Conservation (phyloP, 179 eudicot genomes). For the Spinacia oleracea region DNA sequence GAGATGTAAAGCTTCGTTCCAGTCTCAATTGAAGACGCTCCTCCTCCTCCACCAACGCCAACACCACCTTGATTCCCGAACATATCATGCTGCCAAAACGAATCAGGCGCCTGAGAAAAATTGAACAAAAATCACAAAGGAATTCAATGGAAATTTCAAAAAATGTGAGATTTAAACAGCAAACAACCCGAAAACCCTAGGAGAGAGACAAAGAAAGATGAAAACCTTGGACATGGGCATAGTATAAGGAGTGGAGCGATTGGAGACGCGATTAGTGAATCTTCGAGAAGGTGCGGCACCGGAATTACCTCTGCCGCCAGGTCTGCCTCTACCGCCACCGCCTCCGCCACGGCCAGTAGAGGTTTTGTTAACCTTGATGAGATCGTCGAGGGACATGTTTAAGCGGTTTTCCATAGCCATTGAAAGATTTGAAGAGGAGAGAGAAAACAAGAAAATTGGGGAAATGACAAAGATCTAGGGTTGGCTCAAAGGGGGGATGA, state of each 20-base stretch:
- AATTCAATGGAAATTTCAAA: background rate
- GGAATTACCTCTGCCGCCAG: slow-evolving; percentile 31
- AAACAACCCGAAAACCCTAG: background rate
- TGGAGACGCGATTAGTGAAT: slow-evolving; percentile 33
- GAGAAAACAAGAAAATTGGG: background rate
- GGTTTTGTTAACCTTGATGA: slow-evolving; percentile 60
- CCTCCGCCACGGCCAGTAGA: slow-evolving; percentile 40
- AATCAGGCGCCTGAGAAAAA: slow-evolving; percentile 45
- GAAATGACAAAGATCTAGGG: slow-evolving; percentile 22
- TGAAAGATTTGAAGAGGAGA: slow-evolving; percentile 4
- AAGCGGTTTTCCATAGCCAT: slow-evolving; percentile 43
- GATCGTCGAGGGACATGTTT: slow-evolving; percentile 66
- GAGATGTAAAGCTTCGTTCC: slow-evolving; percentile 68
- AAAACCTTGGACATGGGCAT: slow-evolving; percentile 31
- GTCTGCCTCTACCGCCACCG: slow-evolving; percentile 35
- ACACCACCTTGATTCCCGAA: slow-evolving; percentile 40
- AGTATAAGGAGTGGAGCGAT: slow-evolving; percentile 48
- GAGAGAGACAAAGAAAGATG: background rate
- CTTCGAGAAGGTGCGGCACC: slow-evolving; percentile 56
- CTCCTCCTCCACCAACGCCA: slow-evolving; percentile 29
- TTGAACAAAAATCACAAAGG: background rate
- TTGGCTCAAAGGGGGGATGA: background rate
- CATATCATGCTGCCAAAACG: slow-evolving; percentile 64
- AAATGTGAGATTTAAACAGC: no score
- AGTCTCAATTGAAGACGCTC: slow-evolving; percentile 53